Percentiles rank a stretch among this genome's conserved stretches.
phyloP scores from a whole-genome alignment of 2,329 filamentous ascomycete genomes.

The Rutstroemia sp. region DNA sequence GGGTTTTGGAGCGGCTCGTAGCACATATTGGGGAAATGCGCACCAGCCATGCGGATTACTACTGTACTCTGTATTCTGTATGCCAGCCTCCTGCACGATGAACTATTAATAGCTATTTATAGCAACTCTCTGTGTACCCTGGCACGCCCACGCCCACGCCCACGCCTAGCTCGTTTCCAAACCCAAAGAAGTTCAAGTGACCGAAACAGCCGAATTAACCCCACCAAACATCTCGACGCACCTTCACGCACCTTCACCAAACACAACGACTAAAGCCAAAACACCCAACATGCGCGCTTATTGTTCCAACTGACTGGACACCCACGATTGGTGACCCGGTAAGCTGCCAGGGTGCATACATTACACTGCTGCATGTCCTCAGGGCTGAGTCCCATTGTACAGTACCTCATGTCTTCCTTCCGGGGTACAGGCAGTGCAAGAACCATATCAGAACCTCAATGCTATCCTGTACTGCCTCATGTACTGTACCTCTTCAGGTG shows the following conservation, averaged over 20 bases:
- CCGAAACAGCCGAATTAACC: neutral
- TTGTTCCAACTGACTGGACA: neutral
- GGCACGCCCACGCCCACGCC: neutral
- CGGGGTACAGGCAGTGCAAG: neutral
- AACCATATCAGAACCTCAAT: neutral
- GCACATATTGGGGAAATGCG: constrained; percentile 5
- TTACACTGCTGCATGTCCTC: no score
- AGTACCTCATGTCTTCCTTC: neutral
- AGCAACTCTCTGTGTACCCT: neutral
- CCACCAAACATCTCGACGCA: neutral
- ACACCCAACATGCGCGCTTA: neutral
- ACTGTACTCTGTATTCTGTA: no score
- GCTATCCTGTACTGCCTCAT: neutral
- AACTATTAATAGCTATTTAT: neutral
- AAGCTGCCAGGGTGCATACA: neutral
- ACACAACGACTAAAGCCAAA: no score
- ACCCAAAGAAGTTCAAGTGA: neutral
- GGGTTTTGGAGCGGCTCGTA: neutral
- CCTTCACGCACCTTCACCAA: no score
- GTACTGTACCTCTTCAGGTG: no score
- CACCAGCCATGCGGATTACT: neutral
- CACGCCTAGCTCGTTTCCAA: neutral
- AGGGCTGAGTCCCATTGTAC: no score
- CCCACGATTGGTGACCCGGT: neutral
- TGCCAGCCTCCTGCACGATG: neutral